Conservation (phyloP, 176 grass and related monocot genomes). For the Oryza glaberrima region DNA sequence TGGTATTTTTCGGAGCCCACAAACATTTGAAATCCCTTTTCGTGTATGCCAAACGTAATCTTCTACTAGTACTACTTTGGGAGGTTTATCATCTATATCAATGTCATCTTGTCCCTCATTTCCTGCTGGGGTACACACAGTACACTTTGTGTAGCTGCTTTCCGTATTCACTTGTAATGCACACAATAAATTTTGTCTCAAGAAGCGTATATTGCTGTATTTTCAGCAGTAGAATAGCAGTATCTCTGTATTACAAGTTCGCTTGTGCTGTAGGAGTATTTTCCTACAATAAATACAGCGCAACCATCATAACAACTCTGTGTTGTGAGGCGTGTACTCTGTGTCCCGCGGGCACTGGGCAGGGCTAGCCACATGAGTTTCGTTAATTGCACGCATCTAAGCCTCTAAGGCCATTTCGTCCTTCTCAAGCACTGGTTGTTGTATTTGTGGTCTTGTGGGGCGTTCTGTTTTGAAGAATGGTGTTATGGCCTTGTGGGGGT, state of each 20-base stretch:
- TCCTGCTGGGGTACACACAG: constrained; percentile 1
- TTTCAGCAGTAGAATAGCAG: not conserved
- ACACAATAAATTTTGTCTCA: not conserved
- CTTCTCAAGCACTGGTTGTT: constrained; percentile 28
- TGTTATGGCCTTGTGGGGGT: constrained; percentile 36
- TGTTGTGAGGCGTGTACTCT: not conserved
- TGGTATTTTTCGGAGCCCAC: constrained; percentile 37
- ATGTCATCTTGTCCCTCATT: not conserved
- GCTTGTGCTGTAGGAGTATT: not conserved
- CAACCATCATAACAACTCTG: not conserved
- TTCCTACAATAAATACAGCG: constrained; percentile 5
- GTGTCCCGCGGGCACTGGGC: not conserved
- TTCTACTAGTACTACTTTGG: not conserved
- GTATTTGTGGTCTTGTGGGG: constrained; percentile 4
- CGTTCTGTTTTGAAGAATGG: constrained; percentile 1
- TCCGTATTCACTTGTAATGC: not conserved
- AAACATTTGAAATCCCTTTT: constrained; percentile 34
- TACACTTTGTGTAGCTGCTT: constrained; percentile 20
- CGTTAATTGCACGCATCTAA: constrained; percentile 22
- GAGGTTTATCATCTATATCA: constrained; percentile 3
- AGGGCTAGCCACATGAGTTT: constrained; percentile 24
- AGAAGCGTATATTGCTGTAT: not conserved
- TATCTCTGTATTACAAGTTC: not conserved
- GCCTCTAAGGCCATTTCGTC: constrained; percentile 4
- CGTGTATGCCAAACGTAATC: constrained; percentile 30